A percentile compares a stretch with the other conserved stretches of the same genome.
These are phyloP conservation scores for Aspergillus diversus DNA, from an alignment of 495 filamentous ascomycete species.

Conservation along the genomic window DNA sequence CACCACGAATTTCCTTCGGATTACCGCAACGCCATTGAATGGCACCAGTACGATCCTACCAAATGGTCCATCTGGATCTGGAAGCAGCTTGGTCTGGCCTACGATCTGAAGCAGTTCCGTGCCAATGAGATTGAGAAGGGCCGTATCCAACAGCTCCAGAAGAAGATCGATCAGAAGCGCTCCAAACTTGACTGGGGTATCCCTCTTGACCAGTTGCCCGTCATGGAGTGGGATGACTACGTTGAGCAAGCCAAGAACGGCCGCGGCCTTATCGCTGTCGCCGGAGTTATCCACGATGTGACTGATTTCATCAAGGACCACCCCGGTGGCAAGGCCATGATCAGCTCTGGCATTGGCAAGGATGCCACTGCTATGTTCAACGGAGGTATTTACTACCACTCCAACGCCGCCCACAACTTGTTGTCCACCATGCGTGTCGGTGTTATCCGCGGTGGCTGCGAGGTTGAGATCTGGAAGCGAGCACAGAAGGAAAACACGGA, in stretches of 20 bases:
- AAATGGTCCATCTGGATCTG: conserved; percentile 96
- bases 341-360: conserved; percentile 91
- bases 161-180: conserved; percentile 98
- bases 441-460: conserved; percentile 93
- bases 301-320: conserved; percentile 95
- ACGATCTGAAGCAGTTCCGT: conserved; percentile 96
- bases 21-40: conserved; percentile 97
- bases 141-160: conserved; percentile 93
- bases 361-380: conserved; percentile 99
- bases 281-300: conserved; percentile 95
- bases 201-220: conserved; percentile 90
- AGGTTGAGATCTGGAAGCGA: conserved; percentile 99
- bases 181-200: conserved; percentile 91
- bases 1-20: conserved; percentile 99
- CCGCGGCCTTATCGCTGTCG: conserved; percentile 83
- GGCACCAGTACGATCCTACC: conserved; percentile 98
- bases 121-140: conserved; percentile 99
- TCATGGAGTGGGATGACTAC: conserved; percentile 96
- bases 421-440: conserved; percentile 95
- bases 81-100: conserved; percentile 94
- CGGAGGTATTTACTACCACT: conserved; percentile 97
- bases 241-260: conserved; percentile 86
- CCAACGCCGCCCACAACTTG: conserved; percentile 96
- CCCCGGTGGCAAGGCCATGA: conserved; percentile 95
- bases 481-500: conserved; percentile 79